These are phyloP conservation scores for Ogataea kodamae DNA, from an alignment of 805 yeast genomes.

Conservation along the genomic window DNA sequence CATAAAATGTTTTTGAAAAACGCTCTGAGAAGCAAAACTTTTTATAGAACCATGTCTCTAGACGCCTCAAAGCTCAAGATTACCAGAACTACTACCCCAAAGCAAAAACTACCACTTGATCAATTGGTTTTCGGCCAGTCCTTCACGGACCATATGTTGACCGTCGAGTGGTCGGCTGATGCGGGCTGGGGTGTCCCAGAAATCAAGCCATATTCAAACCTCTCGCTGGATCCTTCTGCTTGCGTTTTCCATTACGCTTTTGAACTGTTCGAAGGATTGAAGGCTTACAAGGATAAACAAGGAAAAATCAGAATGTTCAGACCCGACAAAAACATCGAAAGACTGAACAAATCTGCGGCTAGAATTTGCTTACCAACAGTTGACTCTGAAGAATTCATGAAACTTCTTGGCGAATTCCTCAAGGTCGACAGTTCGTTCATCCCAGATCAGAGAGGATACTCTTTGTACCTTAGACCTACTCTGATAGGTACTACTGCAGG, in stretches of 20 bases:
- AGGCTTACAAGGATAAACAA: conserved; percentile 71
- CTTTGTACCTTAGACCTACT: conserved; percentile 91
- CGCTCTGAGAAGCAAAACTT: conserved; percentile 1
- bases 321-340: conserved; percentile 84
- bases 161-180: conserved; percentile 73
- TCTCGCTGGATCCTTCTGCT: conserved; percentile 80
- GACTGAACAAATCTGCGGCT: conserved; percentile 85
- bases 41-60: conserved; percentile 24
- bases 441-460: conserved; percentile 84
- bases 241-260: conserved; percentile 94
- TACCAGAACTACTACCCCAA: conserved; percentile 46
- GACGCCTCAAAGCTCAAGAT: conserved; percentile 54
- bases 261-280: conserved; percentile 93
- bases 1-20: conserved; percentile 5
- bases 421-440: conserved; percentile 72
- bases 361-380: conserved; percentile 88
- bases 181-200: conserved; percentile 88
- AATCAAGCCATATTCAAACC: conserved; percentile 78
- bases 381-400: conserved; percentile 71
- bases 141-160: conserved; percentile 88
- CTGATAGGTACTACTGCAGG: conserved; percentile 89
- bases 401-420: conserved; percentile 72
- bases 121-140: conserved; percentile 65
- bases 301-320: conserved; percentile 81
- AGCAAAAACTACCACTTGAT: conserved; percentile 54